Evolutionary conservation across 371 early-diverging fungal genomes (phyloP).

Genomic region (Funneliformis caledonium): DNA sequence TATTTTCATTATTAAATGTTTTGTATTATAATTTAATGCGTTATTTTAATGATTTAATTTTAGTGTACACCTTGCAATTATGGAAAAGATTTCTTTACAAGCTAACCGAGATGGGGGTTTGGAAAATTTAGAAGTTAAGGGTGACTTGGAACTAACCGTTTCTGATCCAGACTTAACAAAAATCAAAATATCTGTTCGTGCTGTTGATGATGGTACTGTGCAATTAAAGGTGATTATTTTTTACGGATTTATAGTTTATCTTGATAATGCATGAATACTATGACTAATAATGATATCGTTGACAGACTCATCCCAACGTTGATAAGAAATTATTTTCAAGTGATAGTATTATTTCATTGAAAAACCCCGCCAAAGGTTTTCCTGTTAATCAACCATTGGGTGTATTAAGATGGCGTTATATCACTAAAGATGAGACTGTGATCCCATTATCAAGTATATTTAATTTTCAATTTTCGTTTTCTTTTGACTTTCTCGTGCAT

Average conservation of each 20-base stretch:
- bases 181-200: conserved; percentile 60
- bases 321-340: conserved; percentile 86
- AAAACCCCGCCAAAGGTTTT: conserved; percentile 82
- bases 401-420: conserved; percentile 87
- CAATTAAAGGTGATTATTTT: conserved; percentile 73
- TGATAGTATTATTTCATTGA: conserved; percentile 75
- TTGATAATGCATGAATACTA: background rate
- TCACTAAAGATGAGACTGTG: conserved; percentile 77
- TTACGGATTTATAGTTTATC: background rate
- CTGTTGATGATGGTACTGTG: conserved; percentile 62
- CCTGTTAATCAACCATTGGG: conserved; percentile 86
- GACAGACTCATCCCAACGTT: conserved; percentile 94
- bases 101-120: conserved; percentile 93
- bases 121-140: conserved; percentile 90
- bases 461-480: background rate
- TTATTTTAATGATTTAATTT: background rate
- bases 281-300: conserved; percentile 3
- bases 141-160: conserved; percentile 82
- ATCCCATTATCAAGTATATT: conserved; percentile 83
- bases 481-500: background rate
- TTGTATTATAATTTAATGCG: background rate
- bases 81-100: conserved; percentile 82
- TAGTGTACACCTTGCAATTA: conserved; percentile 84
- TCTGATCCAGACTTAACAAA: conserved; percentile 65
- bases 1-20: conserved; percentile 4